A percentile compares a stretch with the other conserved stretches of the same genome.
These are phyloP conservation scores for Schizophyllum amplum DNA, from an alignment of 1,284 basidiomycete genomes.

Conservation along the genomic window DNA sequence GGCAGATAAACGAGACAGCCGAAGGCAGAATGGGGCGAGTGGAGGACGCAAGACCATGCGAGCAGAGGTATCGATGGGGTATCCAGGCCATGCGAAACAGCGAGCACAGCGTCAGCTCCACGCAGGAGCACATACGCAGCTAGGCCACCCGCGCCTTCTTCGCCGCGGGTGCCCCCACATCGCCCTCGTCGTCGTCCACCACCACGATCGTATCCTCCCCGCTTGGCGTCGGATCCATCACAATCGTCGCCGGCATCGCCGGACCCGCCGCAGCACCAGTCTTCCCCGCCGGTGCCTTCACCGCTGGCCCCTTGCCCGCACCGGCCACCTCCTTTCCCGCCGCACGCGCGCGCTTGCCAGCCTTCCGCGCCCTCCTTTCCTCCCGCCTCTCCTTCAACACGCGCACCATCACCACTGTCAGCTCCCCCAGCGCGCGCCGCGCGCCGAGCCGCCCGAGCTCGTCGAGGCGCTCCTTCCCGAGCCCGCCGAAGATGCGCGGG, in stretches of 20 bases:
- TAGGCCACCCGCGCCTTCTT: neutral
- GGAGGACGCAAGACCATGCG: too few species aligned
- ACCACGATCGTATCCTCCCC: neutral
- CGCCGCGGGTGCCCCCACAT: neutral
- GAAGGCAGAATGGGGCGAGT: too few species aligned
- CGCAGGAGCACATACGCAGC: neutral
- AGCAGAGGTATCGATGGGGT: too few species aligned
- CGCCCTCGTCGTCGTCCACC: neutral
- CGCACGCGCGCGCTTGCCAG: slow-evolving; percentile 14
- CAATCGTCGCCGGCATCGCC: slow-evolving; percentile 5
- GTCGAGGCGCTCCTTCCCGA: slow-evolving; percentile 65
- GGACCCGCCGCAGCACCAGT: slow-evolving; percentile 7
- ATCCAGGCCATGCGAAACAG: neutral
- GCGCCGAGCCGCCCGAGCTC: slow-evolving; percentile 78
- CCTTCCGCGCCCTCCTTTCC: slow-evolving; percentile 22
- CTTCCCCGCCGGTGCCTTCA: slow-evolving; percentile 10
- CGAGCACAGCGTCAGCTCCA: neutral
- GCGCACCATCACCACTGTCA: slow-evolving; percentile 80
- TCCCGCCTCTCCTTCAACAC: slow-evolving; percentile 75
- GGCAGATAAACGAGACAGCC: neutral
- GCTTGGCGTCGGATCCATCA: slow-evolving; percentile 11
- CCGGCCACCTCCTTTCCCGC: slow-evolving; percentile 26
- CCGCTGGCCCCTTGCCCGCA: slow-evolving; percentile 18
- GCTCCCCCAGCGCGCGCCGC: slow-evolving; percentile 72
- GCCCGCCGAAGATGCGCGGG: slow-evolving; percentile 76